Evolutionary conservation across 371 early-diverging fungal genomes (phyloP), one percentile per base, ranked within the genome.

Genomic region (Rhizopus arrhizus): DNA sequence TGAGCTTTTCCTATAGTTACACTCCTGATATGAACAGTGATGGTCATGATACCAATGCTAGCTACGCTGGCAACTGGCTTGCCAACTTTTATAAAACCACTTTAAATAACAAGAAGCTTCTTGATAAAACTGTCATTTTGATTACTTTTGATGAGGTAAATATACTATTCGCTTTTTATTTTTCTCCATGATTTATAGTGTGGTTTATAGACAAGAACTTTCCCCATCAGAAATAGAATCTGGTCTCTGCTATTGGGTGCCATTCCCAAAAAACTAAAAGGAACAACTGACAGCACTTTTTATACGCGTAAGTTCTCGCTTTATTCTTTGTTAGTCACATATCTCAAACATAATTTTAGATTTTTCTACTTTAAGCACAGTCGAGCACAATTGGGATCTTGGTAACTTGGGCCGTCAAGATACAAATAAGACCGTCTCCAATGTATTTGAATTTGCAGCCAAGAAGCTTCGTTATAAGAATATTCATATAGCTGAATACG

Each of bases 331-430:
- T 34, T 16, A 3, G 6, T 5, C 29, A 45, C 34, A n/a, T 45
- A 42, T 29, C 22, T 33, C 1, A 16, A 0, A 43, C 9, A 9
- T 34, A 32, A 10, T 41, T 40, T 5, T 61, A 61, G 61, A 69
- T 40, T 86, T 81, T 73, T 81, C 82, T 48, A 56, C 74, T 35
- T 59, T 89, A n/a, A 73, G 76, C 41, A 85, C 84, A 42, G 69
- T 85, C 32, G 85, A 70, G 64, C 33, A 72, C 15, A 81, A 81
- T 72, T 88, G 84, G 84, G 84, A 77, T 43, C 72, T 88, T 34
- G 81, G 83, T 6, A 74, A 69, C 66, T 62, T 86, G 61, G 85
- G 85, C 9, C 73, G 76, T 41, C 70, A 70, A 57, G 86, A 86
- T 53, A 55, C 68, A 4, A 66, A 74, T 49, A 60, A 51, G 41